A percentile compares a stretch with the other conserved stretches of the same genome.
Conservation (phyloP, 2,329 filamentous ascomycete species). For the Tolypocladium paradoxum region DNA sequence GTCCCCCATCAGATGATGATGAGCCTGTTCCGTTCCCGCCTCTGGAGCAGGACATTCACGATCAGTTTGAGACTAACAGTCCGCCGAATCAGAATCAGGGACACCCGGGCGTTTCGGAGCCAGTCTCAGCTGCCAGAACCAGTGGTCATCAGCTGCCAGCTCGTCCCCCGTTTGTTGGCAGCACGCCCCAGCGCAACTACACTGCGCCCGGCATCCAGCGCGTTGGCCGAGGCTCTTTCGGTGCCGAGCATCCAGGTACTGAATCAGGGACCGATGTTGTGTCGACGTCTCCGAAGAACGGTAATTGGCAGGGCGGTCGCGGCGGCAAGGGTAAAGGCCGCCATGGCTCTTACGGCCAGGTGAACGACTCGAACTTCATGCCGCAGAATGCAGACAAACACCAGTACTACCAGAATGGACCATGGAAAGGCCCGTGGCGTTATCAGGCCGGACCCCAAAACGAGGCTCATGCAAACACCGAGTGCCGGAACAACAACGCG, state of each 20-base stretch:
- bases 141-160: not conserved
- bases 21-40: not conserved
- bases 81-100: not conserved
- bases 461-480: not conserved
- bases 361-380: not conserved
- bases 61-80: not conserved
- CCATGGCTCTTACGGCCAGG: not conserved
- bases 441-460: not conserved
- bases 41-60: not conserved
- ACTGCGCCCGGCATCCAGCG: not conserved
- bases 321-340: not conserved
- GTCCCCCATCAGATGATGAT: not conserved
- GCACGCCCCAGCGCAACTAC: not conserved
- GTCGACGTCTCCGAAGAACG: not conserved
- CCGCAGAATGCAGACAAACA: not conserved
- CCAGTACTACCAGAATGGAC: not conserved
- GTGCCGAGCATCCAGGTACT: not conserved
- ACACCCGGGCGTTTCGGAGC: not conserved
- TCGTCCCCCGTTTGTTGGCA: not conserved
- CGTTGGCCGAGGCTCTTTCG: not conserved
- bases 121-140: no score
- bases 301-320: not conserved
- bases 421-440: not conserved
- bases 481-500: conserved; percentile 13
- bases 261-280: not conserved